phyloP scores from a whole-genome alignment of 2,329 filamentous ascomycete species.

The Talaromyces funiculosus region DNA sequence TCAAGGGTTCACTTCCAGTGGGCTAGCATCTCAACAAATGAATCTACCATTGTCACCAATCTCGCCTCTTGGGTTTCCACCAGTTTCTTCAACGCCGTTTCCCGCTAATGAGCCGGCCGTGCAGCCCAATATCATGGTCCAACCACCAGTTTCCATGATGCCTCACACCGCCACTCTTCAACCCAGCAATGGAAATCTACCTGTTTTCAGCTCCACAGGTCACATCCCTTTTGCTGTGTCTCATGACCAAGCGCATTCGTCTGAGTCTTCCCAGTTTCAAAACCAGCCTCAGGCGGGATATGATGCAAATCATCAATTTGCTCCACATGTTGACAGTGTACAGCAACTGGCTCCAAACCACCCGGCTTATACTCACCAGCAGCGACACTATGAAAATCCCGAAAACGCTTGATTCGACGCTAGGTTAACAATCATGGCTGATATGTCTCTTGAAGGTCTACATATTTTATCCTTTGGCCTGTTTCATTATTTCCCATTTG shows the following conservation, averaged over 20 bases:
- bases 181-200: conserved; percentile 32
- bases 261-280: not conserved
- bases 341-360: not conserved
- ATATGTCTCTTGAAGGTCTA: not conserved
- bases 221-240: conserved; percentile 37
- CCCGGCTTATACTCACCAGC: not conserved
- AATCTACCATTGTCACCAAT: conserved; percentile 4
- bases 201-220: conserved; percentile 45
- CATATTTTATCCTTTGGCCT: not conserved
- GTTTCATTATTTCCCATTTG: not conserved
- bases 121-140: conserved; percentile 20
- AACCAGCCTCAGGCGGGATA: not conserved
- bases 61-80: conserved; percentile 6
- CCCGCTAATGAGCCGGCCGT: not conserved
- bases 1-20: not conserved
- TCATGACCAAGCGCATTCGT: not conserved
- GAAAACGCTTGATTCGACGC: not conserved
- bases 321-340: not conserved
- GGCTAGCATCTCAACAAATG: not conserved
- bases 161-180: not conserved
- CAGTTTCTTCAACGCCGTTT: conserved; percentile 21
- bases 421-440: too few species aligned
- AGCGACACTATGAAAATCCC: not conserved
- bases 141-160: conserved; percentile 22
- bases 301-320: not conserved